These are phyloP conservation scores for Aspergillus taichungensis DNA, from an alignment of 495 filamentous ascomycete genomes.

Conservation along the genomic window DNA sequence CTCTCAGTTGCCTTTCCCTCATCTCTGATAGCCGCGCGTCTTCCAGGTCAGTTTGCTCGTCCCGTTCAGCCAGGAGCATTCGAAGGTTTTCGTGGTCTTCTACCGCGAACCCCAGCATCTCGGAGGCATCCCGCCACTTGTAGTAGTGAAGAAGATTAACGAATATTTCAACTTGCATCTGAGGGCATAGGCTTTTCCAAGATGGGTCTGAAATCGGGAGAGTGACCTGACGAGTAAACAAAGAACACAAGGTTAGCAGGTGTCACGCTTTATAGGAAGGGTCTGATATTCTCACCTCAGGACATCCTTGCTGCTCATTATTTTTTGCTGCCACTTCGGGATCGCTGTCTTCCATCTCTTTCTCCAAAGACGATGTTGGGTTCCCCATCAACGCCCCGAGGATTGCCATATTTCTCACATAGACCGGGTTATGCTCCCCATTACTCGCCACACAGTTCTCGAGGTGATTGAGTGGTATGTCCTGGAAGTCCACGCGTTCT, in stretches of 20 bases:
- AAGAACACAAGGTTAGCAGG: not conserved
- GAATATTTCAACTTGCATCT: conserved; percentile 29
- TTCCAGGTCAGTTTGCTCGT: conserved; percentile 21
- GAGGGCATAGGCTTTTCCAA: conserved; percentile 27
- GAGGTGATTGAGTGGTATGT: conserved; percentile 8
- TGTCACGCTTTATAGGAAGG: too few species aligned
- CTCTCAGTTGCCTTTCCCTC: conserved; percentile 22
- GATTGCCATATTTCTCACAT: conserved; percentile 25
- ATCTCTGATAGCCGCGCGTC: conserved; percentile 19
- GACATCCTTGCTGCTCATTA: not conserved
- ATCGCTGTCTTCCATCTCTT: conserved; percentile 18
- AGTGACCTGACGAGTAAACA: not conserved
- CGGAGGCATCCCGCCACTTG: conserved; percentile 9
- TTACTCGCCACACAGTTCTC: conserved; percentile 29
- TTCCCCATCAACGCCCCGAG: conserved; percentile 10
- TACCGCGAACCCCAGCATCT: conserved; percentile 18
- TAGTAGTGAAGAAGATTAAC: conserved; percentile 18
- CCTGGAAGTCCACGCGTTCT: conserved; percentile 5
- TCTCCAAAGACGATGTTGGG: not conserved
- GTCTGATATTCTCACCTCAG: too few species aligned
- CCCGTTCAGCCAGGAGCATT: conserved; percentile 9
- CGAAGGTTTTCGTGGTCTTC: conserved; percentile 12
- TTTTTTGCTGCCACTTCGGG: conserved; percentile 3
- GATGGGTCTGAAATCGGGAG: conserved; percentile 8
- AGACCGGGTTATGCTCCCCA: conserved; percentile 25